Conservation (phyloP, 352 stramenopile species). For the Pythium vanterpoolii region DNA sequence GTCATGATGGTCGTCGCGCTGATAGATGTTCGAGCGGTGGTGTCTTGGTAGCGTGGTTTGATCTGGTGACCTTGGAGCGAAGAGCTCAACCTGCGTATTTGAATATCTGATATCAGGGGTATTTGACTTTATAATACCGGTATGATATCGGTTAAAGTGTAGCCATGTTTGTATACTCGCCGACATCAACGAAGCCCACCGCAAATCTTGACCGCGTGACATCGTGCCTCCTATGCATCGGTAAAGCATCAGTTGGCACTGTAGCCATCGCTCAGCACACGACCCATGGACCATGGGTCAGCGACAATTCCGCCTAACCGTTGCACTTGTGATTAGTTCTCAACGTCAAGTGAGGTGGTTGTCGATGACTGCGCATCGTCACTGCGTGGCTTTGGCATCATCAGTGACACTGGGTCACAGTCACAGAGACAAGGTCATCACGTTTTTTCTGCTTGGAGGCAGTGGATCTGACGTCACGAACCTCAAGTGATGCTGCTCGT, state of each 20-base stretch:
- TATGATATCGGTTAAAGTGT: background rate
- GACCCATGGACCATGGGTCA: too few species aligned
- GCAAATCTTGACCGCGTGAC: too few species aligned
- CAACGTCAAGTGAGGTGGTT: background rate
- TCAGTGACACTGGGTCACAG: slow-evolving; percentile 10
- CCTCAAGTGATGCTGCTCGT: too few species aligned
- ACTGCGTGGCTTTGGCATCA: slow-evolving; percentile 24
- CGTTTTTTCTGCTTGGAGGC: slow-evolving; percentile 25
- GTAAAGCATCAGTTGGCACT: too few species aligned
- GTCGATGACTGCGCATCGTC: slow-evolving; percentile 7
- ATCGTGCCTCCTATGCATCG: too few species aligned
- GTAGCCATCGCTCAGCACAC: too few species aligned
- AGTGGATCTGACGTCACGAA: slow-evolving; percentile 22
- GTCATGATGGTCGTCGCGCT: slow-evolving; percentile 4
- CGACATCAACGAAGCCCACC: too few species aligned
- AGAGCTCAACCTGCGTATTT: background rate
- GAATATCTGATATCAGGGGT: background rate
- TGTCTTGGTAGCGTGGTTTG: background rate
- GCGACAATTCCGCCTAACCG: too few species aligned
- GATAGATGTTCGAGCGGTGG: background rate
- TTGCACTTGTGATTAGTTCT: too few species aligned
- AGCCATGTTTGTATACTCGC: background rate
- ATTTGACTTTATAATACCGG: background rate
- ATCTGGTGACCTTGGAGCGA: background rate
- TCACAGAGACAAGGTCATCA: slow-evolving; percentile 18